A percentile compares a stretch with the other conserved stretches of the same genome.
Conservation (phyloP, 2,329 filamentous ascomycete species). For the Fusarium sp. region DNA sequence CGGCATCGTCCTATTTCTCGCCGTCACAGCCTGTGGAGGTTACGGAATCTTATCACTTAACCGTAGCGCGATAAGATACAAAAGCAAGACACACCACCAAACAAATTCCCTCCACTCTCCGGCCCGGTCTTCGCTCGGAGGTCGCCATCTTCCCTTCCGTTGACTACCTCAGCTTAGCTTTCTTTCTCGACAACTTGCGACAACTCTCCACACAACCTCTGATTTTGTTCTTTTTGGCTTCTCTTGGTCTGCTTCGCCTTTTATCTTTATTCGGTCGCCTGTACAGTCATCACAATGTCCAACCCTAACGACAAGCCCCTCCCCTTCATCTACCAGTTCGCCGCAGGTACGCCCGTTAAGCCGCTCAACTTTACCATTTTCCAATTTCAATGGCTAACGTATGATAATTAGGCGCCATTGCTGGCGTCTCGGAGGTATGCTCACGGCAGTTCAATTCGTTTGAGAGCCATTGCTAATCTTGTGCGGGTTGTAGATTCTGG, state of each 20-base stretch:
- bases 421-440: slow-evolving; percentile 94
- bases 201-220: slow-evolving; percentile 28
- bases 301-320: slow-evolving; percentile 75
- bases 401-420: slow-evolving; percentile 78
- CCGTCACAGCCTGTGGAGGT: slow-evolving; percentile 6
- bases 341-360: slow-evolving; percentile 73
- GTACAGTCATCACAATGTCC: slow-evolving; percentile 39
- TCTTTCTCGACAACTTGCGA: slow-evolving; percentile 24
- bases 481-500: slow-evolving; percentile 74
- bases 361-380: slow-evolving; percentile 3
- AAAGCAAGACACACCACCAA: slow-evolving; percentile 42
- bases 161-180: slow-evolving; percentile 10
- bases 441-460: slow-evolving; percentile 35
- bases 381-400: slow-evolving; percentile 38
- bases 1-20: slow-evolving; percentile 21
- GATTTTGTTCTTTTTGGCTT: slow-evolving; percentile 13
- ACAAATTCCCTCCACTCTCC: slow-evolving; percentile 47
- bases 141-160: slow-evolving; percentile 42
- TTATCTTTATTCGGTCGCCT: slow-evolving; percentile 8
- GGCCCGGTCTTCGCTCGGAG: slow-evolving; percentile 47
- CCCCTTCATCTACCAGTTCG: slow-evolving; percentile 95
- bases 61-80: slow-evolving; percentile 44
- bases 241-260: slow-evolving; percentile 7
- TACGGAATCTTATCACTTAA: slow-evolving; percentile 41
- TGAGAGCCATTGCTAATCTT: slow-evolving; percentile 29